Conservation (phyloP, 1,284 basidiomycete species). For the Malassezia pachydermatis region DNA sequence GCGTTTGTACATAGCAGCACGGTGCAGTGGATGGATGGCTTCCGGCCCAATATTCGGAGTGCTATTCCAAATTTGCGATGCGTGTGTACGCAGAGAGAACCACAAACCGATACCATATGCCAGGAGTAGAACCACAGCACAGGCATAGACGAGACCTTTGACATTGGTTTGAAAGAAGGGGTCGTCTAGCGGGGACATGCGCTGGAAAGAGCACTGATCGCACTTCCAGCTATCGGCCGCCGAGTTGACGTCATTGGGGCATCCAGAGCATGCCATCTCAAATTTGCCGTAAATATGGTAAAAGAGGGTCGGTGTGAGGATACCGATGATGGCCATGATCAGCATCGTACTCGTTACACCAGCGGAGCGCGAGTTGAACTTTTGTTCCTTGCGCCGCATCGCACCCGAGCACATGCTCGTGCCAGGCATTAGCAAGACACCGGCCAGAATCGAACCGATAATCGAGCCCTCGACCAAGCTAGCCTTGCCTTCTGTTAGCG, state of each 20-base stretch:
- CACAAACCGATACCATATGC: constrained; percentile 94
- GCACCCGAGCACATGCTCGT: constrained; percentile 94
- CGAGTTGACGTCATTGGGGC: constrained; percentile 53
- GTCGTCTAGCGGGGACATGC: constrained; percentile 81
- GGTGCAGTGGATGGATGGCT: constrained; percentile 50
- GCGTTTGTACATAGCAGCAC: constrained; percentile 65
- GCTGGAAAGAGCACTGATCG: constrained; percentile 84
- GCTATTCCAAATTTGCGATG: constrained; percentile 95
- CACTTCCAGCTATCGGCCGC: constrained; percentile 60
- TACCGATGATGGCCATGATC: constrained; percentile 99
- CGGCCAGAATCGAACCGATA: constrained; percentile 82
- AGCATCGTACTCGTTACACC: constrained; percentile 98
- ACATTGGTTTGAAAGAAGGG: constrained; percentile 95
- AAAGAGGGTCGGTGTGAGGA: constrained; percentile 87
- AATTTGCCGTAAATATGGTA: constrained; percentile 99
- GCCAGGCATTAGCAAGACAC: constrained; percentile 93
- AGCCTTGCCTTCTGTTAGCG: constrained; percentile 77
- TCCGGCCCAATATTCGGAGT: constrained; percentile 28
- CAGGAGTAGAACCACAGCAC: constrained; percentile 75
- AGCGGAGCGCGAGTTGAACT: constrained; percentile 94
- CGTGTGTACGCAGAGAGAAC: constrained; percentile 97
- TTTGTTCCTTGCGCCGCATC: constrained; percentile 80
- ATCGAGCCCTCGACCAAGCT: constrained; percentile 93
- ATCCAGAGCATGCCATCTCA: constrained; percentile 82
- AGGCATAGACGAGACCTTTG: constrained; percentile 85